phyloP scores from a whole-genome alignment of 257 asterid species.

The Fraxinus cuspidata region DNA sequence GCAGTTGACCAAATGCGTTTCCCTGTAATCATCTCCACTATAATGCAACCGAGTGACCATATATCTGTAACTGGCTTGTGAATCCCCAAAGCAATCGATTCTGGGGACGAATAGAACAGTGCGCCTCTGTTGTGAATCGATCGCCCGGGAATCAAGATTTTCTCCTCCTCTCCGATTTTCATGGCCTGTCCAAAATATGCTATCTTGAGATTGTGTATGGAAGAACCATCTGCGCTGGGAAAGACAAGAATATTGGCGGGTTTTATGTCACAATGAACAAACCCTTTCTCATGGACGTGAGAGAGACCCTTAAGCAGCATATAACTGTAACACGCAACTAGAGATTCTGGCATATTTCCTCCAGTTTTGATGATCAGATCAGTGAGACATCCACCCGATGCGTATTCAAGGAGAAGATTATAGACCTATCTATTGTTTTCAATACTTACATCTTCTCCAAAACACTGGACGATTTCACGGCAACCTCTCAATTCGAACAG shows the following conservation, averaged over 20 bases:
- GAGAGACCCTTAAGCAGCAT: conserved; percentile 11
- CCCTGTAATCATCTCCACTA: conserved; percentile 16
- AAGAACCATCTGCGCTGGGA: not conserved
- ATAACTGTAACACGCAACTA: not conserved
- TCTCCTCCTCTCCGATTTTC: not conserved
- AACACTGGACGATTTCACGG: not conserved
- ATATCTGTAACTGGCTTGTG: not conserved
- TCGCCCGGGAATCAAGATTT: not conserved
- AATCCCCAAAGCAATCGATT: not conserved
- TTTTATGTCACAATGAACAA: conserved; percentile 24
- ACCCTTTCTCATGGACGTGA: not conserved
- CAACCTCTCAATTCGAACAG: conserved; percentile 4
- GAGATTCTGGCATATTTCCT: not conserved
- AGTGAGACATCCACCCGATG: not conserved
- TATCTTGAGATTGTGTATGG: not conserved
- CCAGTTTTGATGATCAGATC: not conserved
- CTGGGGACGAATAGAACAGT: not conserved
- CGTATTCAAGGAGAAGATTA: conserved; percentile 18
- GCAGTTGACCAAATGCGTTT: conserved; percentile 3
- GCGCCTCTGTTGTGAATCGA: not conserved
- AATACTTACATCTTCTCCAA: not conserved
- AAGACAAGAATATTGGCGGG: conserved; percentile 19
- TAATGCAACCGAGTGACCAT: conserved; percentile 24
- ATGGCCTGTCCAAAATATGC: conserved; percentile 19
- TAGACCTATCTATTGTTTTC: not conserved